These are phyloP conservation scores for Pneumocystis canis DNA, from an alignment of 1,139 yeast species.

Conservation along the genomic window DNA sequence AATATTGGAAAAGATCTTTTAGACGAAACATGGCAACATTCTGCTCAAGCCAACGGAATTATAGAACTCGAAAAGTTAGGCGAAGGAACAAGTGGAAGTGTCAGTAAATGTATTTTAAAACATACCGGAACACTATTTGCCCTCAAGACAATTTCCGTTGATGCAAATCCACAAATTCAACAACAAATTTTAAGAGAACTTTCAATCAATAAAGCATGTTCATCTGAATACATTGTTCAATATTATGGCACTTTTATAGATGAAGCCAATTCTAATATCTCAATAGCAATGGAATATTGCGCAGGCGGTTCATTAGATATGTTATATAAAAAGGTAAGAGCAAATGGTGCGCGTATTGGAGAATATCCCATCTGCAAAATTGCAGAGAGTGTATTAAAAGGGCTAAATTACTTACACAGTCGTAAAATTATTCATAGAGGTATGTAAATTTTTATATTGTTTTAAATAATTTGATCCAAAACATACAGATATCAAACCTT, in stretches of 20 bases:
- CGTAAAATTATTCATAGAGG: constrained; percentile 79
- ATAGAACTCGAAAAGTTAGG: constrained; percentile 4
- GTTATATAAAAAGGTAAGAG: constrained; percentile 52
- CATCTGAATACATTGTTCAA: constrained; percentile 70
- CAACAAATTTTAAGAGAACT: constrained; percentile 77
- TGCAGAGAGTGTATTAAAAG: constrained; percentile 70
- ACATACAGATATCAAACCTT: constrained; percentile 50
- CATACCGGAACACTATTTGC: constrained; percentile 5
- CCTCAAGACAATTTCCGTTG: constrained; percentile 47
- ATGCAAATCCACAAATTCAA: constrained; percentile 67
- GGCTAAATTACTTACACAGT: constrained; percentile 75
- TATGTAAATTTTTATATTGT: constrained; percentile 18
- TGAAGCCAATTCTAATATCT: constrained; percentile 60
- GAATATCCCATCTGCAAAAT: constrained; percentile 84
- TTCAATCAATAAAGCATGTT: constrained; percentile 70
- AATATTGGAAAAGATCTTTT: neutral
- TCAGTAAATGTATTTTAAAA: constrained; percentile 5
- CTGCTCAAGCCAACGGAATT: neutral
- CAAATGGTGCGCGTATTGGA: constrained; percentile 69
- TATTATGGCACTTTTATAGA: constrained; percentile 85
- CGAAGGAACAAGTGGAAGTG: constrained; percentile 9
- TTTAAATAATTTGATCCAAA: neutral
- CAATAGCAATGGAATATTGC: constrained; percentile 93
- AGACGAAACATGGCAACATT: neutral
- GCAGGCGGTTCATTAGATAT: constrained; percentile 86